Percentiles rank a stretch among this genome's conserved stretches.
Conservation (phyloP, 495 filamentous ascomycete genomes). For the Astrocystis sublimbata region DNA sequence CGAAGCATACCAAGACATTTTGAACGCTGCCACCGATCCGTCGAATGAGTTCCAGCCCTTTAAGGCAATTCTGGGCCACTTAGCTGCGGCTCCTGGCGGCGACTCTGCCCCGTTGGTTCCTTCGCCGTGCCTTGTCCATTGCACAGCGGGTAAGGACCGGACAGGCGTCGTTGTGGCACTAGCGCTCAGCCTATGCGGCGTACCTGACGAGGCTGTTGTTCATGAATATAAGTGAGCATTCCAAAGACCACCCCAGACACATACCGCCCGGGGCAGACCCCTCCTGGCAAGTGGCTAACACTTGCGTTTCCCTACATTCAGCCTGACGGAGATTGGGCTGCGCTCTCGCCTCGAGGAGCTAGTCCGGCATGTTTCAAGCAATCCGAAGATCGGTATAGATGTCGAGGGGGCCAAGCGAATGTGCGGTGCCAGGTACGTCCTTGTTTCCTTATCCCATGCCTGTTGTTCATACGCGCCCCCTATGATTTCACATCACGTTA, state of each 20-base stretch:
- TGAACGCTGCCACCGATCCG: conserved; percentile 39
- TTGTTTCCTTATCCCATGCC: conserved; percentile 14
- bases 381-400: conserved; percentile 45
- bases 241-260: neutral
- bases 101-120: conserved; percentile 29
- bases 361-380: conserved; percentile 44
- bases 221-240: conserved; percentile 53
- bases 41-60: conserved; percentile 39
- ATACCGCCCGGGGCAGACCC: neutral
- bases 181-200: conserved; percentile 58
- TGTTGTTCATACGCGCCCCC: neutral
- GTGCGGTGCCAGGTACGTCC: conserved; percentile 50
- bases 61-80: conserved; percentile 44
- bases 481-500: neutral
- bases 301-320: conserved; percentile 12
- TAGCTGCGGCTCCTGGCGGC: conserved; percentile 34
- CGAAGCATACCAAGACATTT: conserved; percentile 54
- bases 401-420: conserved; percentile 50
- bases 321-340: conserved; percentile 58
- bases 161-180: conserved; percentile 65
- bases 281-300: neutral
- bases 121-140: conserved; percentile 38
- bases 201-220: conserved; percentile 56
- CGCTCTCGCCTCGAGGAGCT: conserved; percentile 44
- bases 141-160: conserved; percentile 64